Conservation (phyloP, 2,329 filamentous ascomycete genomes). For the Truncatella angustata region DNA sequence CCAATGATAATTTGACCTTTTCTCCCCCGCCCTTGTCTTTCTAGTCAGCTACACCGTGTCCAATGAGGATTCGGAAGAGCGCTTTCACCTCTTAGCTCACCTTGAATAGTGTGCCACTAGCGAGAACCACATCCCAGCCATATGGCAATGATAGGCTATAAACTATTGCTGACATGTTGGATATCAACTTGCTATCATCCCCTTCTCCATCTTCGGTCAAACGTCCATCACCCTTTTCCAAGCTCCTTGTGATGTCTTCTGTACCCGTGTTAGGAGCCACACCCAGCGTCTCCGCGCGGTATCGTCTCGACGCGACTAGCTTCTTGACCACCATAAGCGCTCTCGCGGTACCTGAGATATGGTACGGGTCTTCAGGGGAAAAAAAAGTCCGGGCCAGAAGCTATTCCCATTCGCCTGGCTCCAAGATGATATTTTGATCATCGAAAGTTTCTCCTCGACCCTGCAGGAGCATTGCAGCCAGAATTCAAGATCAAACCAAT, state of each 20-base stretch:
- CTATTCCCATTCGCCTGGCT: constrained; percentile 12
- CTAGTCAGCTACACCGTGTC: background rate
- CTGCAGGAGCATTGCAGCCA: constrained; percentile 11
- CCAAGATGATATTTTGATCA: background rate
- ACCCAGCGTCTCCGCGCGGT: constrained; percentile 10
- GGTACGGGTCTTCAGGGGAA: background rate
- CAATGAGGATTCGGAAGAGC: constrained; percentile 9
- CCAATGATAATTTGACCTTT: constrained; percentile 7
- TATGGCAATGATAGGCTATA: constrained; percentile 14
- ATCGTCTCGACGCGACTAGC: constrained; percentile 5
- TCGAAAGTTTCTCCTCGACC: background rate
- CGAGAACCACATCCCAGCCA: constrained; percentile 3
- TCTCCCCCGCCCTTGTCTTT: background rate
- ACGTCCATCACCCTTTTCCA: constrained; percentile 3
- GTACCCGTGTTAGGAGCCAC: background rate
- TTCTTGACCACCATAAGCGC: constrained; percentile 10
- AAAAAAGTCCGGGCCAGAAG: background rate
- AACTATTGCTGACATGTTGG: constrained; percentile 3
- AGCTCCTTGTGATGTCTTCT: constrained; percentile 1
- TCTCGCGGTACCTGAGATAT: background rate
- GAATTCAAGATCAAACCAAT: constrained; percentile 4
- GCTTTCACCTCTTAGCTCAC: constrained; percentile 6
- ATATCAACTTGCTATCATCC: background rate
- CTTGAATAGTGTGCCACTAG: constrained; percentile 12
- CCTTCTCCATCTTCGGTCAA: constrained; percentile 6